Conservation (phyloP, 176 grass and related monocot genomes). For the Neostapfia colusana region DNA sequence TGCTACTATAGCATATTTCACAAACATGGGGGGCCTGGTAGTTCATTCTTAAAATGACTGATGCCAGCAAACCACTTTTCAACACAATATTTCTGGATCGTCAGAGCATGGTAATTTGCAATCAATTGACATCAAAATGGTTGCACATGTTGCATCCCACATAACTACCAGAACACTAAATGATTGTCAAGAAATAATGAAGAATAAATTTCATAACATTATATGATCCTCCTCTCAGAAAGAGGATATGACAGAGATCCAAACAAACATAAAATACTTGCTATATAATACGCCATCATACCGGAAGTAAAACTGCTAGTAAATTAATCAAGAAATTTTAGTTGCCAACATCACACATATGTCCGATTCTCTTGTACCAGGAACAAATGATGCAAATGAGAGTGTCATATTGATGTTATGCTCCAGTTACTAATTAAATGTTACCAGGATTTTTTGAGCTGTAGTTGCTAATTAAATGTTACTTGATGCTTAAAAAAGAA, state of each 20-base stretch:
- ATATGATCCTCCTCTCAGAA: conserved; percentile 3
- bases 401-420: conserved; percentile 14
- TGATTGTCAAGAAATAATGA: background rate
- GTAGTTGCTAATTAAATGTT: conserved; percentile 16
- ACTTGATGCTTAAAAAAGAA: conserved; percentile 9
- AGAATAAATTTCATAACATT: conserved; percentile 18
- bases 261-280: background rate
- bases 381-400: background rate
- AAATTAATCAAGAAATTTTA: background rate
- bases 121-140: background rate
- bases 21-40: background rate
- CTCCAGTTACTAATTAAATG: conserved; percentile 18
- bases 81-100: conserved; percentile 15
- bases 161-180: background rate
- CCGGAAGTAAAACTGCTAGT: background rate
- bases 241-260: background rate
- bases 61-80: conserved; percentile 29
- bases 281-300: background rate
- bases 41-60: conserved; percentile 5
- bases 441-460: conserved; percentile 7
- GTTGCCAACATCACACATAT: background rate
- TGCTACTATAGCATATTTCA: conserved; percentile 24
- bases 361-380: background rate
- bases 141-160: conserved; percentile 1
- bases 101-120: conserved; percentile 2